Base-by-base conservation (phyloP, 2,329 filamentous ascomycete genomes). In the Pseudopyricularia cyperi region DNA sequence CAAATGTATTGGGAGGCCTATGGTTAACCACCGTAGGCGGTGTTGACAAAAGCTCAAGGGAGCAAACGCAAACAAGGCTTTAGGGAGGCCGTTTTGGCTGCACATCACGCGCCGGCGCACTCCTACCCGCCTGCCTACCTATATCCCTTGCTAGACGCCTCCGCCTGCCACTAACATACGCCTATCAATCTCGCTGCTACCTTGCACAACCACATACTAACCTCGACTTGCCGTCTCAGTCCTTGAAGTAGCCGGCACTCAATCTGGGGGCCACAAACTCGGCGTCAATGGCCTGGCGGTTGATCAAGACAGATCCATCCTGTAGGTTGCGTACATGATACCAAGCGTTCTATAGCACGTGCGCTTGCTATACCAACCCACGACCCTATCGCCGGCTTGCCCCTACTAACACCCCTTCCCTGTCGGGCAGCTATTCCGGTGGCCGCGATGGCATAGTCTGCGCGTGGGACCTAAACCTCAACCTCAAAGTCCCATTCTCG, bases 381-480 rank as follows among this genome's bases (percentile, higher is more conserved):
- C 19, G 2, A 24, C 57, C 51, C 26, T 7, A 57, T 53, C 49
- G 7, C 26, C 28, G 19, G 28, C 28, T 30, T 30, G 28, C 22
- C 49, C 48, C 35, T 48, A 19, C 35, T 48, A 19, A 51, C 22
- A n/a, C n/a, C 15, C 22, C 28, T 37, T 28, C 15, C 22, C 48
- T 52, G 49, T 32, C 34, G 35, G 17, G n/a, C 28, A 35, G 90
- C 61, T 98, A 97, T 71, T 96, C 93, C 46, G 93, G 89, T 58
- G 93, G 93, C 55, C 85, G 93, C 64, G 93, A 98, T 68, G 93
- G 93, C 60, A 86, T 93, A 50, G 85, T 98, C 59, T 98, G 93
- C 71, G 89, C 91, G 55, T 98, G 93, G 93, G 84, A 97, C 67
- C 73, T 96, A 51, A 80, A 88, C 61, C 79, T 87, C 62, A 77